Evolutionary conservation across 331 rosid species (phyloP), one percentile per base, ranked within the genome.

Genomic region (Malus hybrid): DNA sequence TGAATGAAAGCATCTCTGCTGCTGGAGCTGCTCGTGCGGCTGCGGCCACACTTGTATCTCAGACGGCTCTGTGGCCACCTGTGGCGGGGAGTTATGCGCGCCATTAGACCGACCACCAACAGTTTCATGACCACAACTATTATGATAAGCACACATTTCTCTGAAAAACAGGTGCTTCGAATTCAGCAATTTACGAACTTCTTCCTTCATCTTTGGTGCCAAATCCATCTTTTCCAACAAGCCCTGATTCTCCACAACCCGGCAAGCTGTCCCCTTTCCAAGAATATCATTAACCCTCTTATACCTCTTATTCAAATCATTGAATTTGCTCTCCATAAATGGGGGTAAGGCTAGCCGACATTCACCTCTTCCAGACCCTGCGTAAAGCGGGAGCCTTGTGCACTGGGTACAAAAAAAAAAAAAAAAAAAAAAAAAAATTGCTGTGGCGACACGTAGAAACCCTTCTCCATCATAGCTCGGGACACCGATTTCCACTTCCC

Each of bases 401-500:
- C n/a, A n/a, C n/a, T n/a, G n/a, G n/a, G n/a, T n/a, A n/a, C n/a
- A n/a, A n/a, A n/a, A n/a, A n/a, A n/a, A n/a, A n/a, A n/a, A n/a
- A n/a, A n/a, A n/a, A n/a, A n/a, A n/a, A n/a, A n/a, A n/a, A n/a
- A n/a, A n/a, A n/a, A n/a, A 39, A 96, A 94, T 81, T 94, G 99
- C 77, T 94, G 97, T 7, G 99, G 99, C 33, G 99, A 94, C 6
- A 94, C 97, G 33, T 85, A 90, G 82, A 84, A 92, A 31, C 93
- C 93, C 11, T 88, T 94, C 54, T 92, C 97, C 92, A 87, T 84
- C 99, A 92, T 92, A 11, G 93, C 97, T 46, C 84, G 83, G 3
- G 99, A 94, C 36, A 94, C 97, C 33, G 97, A 87, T 82, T 89
- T 94, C 99, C 99, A 94, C 52, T 94, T 94, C 61, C 99, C 99